Conservation (phyloP, 2,329 filamentous ascomycete species). For the Penicillium polonicum region DNA sequence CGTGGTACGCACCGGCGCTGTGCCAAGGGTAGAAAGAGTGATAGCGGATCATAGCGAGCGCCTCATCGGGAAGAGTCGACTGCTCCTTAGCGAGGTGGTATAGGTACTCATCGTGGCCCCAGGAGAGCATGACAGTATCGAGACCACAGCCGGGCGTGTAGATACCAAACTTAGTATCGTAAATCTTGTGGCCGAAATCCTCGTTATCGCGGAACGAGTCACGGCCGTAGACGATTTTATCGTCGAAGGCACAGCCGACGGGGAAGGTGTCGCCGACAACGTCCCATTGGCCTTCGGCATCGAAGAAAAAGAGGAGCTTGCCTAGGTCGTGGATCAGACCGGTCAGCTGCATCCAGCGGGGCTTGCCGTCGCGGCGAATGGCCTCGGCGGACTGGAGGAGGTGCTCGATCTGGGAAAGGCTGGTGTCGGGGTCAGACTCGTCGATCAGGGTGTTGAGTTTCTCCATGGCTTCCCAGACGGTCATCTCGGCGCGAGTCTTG, state of each 20-base stretch:
- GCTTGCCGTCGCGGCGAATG: constrained; percentile 70
- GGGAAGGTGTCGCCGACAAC: constrained; percentile 68
- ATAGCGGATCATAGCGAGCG: constrained; percentile 88
- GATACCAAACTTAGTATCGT: constrained; percentile 74
- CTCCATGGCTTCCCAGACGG: constrained; percentile 88
- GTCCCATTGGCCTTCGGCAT: constrained; percentile 86
- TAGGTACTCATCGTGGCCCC: constrained; percentile 60
- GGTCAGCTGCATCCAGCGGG: constrained; percentile 50
- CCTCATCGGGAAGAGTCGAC: constrained; percentile 73
- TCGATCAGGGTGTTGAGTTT: constrained; percentile 89
- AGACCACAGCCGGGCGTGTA: constrained; percentile 77
- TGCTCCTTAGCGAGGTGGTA: constrained; percentile 86
- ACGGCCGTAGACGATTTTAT: constrained; percentile 75
- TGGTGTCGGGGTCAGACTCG: constrained; percentile 86
- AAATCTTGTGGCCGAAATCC: constrained; percentile 68
- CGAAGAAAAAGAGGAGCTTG: constrained; percentile 55
- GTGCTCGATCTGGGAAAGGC: constrained; percentile 84
- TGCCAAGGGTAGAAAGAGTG: constrained; percentile 96
- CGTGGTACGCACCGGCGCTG: constrained; percentile 71
- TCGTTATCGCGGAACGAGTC: constrained; percentile 73
- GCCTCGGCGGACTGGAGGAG: constrained; percentile 85
- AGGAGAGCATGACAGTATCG: constrained; percentile 84
- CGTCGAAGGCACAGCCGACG: constrained; percentile 54
- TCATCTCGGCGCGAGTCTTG: constrained; percentile 71
- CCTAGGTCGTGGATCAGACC: constrained; percentile 50